Percentiles rank a stretch among this genome's conserved stretches.
Evolutionary conservation across 2,329 filamentous ascomycete genomes (phyloP).

Genomic region (Cladophialophora carrionii): DNA sequence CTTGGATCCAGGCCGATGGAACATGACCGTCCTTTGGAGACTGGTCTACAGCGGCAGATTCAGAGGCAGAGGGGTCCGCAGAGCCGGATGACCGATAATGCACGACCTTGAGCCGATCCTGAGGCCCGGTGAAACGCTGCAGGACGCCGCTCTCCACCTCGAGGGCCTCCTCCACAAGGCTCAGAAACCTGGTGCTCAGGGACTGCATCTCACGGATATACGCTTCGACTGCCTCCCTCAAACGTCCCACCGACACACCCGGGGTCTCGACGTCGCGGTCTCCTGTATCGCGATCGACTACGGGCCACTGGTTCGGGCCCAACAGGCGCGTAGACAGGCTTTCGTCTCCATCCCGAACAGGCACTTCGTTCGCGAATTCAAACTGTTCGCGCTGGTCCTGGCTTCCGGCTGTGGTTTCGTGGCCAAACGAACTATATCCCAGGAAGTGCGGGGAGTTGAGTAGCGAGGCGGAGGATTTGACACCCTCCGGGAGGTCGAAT

Average conservation of each 20-base stretch:
- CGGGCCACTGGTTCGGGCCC: slow-evolving; percentile 56
- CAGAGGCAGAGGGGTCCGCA: slow-evolving; percentile 20
- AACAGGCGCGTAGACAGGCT: slow-evolving; percentile 50
- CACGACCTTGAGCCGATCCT: slow-evolving; percentile 57
- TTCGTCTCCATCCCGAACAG: slow-evolving; percentile 14
- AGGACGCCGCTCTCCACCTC: slow-evolving; percentile 55
- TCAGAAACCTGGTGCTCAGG: slow-evolving; percentile 59
- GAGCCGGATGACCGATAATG: slow-evolving; percentile 45
- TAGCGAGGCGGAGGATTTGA: slow-evolving; percentile 38
- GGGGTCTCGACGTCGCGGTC: background rate
- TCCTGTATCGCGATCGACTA: background rate
- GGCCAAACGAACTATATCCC: slow-evolving; percentile 60
- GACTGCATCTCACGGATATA: slow-evolving; percentile 59
- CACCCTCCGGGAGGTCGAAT: slow-evolving; percentile 34
- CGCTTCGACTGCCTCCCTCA: slow-evolving; percentile 48
- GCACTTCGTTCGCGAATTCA: slow-evolving; percentile 59
- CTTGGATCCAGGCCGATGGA: slow-evolving; percentile 39
- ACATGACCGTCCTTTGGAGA: background rate
- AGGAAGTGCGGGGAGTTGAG: slow-evolving; percentile 63
- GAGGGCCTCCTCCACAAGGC: slow-evolving; percentile 61
- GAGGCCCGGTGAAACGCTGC: slow-evolving; percentile 57
- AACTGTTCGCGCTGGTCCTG: slow-evolving; percentile 62
- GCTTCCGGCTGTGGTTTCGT: slow-evolving; percentile 60
- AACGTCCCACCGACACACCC: slow-evolving; percentile 27
- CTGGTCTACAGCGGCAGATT: slow-evolving; percentile 50